These are phyloP conservation scores for Tremellales sp. DNA, from an alignment of 1,284 basidiomycete species.

Conservation along the genomic window DNA sequence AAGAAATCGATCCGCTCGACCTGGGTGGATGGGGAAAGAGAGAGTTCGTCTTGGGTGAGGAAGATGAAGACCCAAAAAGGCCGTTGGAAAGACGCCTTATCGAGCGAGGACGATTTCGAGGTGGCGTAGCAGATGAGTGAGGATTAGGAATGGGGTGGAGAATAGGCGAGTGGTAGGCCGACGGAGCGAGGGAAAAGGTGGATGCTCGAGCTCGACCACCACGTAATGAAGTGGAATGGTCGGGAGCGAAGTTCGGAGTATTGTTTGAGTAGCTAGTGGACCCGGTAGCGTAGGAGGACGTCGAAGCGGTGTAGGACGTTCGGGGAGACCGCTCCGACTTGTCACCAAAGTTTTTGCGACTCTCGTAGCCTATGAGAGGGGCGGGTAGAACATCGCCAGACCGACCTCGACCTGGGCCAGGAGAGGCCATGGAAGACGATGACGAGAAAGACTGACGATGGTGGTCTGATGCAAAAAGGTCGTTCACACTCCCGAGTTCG, in stretches of 20 bases:
- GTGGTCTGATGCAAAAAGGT: conserved; percentile 16
- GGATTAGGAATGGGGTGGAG: conserved; percentile 23
- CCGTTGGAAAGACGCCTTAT: conserved; percentile 37
- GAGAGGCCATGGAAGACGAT: conserved; percentile 27
- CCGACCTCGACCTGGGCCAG: conserved; percentile 17
- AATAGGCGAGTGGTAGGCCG: conserved; percentile 18
- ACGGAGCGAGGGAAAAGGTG: conserved; percentile 28
- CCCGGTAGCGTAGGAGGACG: conserved; percentile 10
- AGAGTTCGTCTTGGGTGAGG: conserved; percentile 27
- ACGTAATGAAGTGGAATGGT: conserved; percentile 10
- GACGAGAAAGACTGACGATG: conserved; percentile 24
- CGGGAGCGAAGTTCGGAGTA: background rate
- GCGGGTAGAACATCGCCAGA: conserved; percentile 20
- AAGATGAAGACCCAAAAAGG: conserved; percentile 26
- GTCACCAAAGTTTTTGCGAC: conserved; percentile 17
- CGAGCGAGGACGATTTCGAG: conserved; percentile 34
- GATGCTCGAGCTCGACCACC: conserved; percentile 25
- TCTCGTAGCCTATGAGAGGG: conserved; percentile 16
- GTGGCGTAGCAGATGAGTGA: conserved; percentile 34
- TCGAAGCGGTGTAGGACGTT: conserved; percentile 26
- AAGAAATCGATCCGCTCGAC: conserved; percentile 33
- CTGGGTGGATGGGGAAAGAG: conserved; percentile 39
- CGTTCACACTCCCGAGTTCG: conserved; percentile 27
- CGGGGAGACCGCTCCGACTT: conserved; percentile 27
- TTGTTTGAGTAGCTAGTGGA: conserved; percentile 1